Evolutionary conservation across 768 basidiomycete genomes (phyloP), one percentile per base, ranked within the genome.

Genomic region (Crassisporium funariophilum): DNA sequence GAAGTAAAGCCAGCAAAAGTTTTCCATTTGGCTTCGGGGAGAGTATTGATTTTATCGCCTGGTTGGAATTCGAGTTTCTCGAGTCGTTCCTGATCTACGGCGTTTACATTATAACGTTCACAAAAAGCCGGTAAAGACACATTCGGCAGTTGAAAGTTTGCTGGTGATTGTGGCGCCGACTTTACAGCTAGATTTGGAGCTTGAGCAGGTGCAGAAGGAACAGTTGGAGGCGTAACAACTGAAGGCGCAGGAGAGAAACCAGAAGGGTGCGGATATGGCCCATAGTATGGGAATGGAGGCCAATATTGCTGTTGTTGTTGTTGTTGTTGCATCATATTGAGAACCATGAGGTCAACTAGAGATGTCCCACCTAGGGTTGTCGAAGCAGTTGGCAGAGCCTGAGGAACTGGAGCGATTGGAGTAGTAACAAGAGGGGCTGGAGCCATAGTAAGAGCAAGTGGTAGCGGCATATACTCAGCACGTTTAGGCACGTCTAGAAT

Each of bases 61-160:
- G 44, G 42, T 25, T 31, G 44, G n/a, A 45, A 44, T 24, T 39
- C 44, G 20, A 50, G 44, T 27, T 46, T 46, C 21, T 27, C 42
- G 15, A 50, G 49, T 17, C 24, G 44, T 39, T 31, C 36, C 21
- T 23, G 34, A 40, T 50, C 49, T 7, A 23, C n/a, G 13, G 23
- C 35, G 27, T 49, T 35, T 22, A 49, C 15, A 7, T 6, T 11
- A 19, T 49, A 44, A 23, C 24, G 41, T 23, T 35, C 10, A 24
- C 48, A 50, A 24, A 50, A 50, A 11, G 21, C 34, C 3, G 22
- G 27, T 6, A 50, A 43, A 12, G 34, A 25, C 21, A 50, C 35
- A 44, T 44, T 35, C 16, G 48, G 42, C 15, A 50, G 39, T n/a
- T 31, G 47, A 35, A 5, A 31, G 12, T 31, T 46, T 16, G 35